Evolutionary conservation across 164 flowering plant species (phyloP).

Genomic region (Stephania cephalantha): DNA sequence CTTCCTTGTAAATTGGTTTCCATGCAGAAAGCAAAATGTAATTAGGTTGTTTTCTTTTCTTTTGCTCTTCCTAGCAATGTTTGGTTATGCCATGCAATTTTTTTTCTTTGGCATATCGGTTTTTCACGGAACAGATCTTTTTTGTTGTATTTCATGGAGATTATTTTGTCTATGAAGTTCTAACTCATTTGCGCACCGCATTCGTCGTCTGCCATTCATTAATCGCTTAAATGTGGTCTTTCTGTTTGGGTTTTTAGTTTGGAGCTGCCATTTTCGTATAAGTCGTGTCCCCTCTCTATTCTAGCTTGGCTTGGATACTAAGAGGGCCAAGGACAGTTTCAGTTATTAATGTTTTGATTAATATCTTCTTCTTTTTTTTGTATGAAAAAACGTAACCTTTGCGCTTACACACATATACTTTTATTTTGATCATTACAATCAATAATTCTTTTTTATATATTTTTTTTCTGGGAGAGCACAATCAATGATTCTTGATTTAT

Average conservation of each 20-base stretch:
- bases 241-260: neutral
- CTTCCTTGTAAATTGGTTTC: slow-evolving; percentile 10
- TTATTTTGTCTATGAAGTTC: neutral
- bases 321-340: too few relatives aligned
- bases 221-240: too few relatives aligned
- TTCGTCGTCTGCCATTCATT: neutral
- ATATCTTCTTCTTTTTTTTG: too few relatives aligned
- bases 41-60: neutral
- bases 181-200: neutral
- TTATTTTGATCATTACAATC: too few relatives aligned
- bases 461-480: too few relatives aligned
- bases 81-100: neutral
- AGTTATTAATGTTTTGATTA: too few relatives aligned
- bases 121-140: neutral
- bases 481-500: too few relatives aligned
- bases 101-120: neutral
- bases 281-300: too few relatives aligned
- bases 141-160: neutral
- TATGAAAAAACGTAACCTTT: too few relatives aligned
- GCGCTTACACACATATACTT: too few relatives aligned
- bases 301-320: too few relatives aligned
- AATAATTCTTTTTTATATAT: too few relatives aligned
- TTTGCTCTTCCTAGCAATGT: neutral
- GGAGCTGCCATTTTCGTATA: neutral
- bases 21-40: slow-evolving; percentile 4